Percentiles rank a stretch among this genome's conserved stretches.
Evolutionary conservation across 2,329 filamentous ascomycete species (phyloP).

Genomic region (Monosporascus ibericus): DNA sequence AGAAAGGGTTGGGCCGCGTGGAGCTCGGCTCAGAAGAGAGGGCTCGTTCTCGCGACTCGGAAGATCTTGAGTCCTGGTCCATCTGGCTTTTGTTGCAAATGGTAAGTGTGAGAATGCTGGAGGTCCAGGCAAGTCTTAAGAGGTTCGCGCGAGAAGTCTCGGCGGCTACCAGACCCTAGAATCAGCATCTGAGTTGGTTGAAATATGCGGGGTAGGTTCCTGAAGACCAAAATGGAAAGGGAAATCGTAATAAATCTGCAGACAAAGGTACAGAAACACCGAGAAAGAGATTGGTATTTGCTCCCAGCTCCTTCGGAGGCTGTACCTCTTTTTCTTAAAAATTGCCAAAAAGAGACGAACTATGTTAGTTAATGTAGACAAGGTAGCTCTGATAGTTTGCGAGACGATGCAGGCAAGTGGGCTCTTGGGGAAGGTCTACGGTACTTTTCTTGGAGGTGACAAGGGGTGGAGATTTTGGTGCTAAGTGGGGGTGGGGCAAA

Average conservation of each 20-base stretch:
- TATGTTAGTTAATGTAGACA: not conserved
- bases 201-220: constrained; percentile 12
- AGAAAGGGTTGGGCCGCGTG: constrained; percentile 58
- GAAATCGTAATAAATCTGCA: constrained; percentile 10
- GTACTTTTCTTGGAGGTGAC: not conserved
- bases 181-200: constrained; percentile 50
- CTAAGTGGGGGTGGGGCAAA: not conserved
- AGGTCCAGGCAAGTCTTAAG: constrained; percentile 38
- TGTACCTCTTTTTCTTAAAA: not conserved
- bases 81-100: constrained; percentile 40
- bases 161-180: constrained; percentile 38
- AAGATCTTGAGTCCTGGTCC: constrained; percentile 44
- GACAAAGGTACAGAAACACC: constrained; percentile 9
- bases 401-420: not conserved
- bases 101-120: constrained; percentile 33
- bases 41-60: constrained; percentile 51
- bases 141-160: constrained; percentile 48
- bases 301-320: not conserved
- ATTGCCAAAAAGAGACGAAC: not conserved
- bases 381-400: not conserved
- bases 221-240: constrained; percentile 3
- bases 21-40: constrained; percentile 58
- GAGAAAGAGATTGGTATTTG: not conserved
- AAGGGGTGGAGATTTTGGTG: not conserved
- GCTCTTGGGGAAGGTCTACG: not conserved